Conservation (phyloP, 345 rosid species). For the Reutealis trisperma region DNA sequence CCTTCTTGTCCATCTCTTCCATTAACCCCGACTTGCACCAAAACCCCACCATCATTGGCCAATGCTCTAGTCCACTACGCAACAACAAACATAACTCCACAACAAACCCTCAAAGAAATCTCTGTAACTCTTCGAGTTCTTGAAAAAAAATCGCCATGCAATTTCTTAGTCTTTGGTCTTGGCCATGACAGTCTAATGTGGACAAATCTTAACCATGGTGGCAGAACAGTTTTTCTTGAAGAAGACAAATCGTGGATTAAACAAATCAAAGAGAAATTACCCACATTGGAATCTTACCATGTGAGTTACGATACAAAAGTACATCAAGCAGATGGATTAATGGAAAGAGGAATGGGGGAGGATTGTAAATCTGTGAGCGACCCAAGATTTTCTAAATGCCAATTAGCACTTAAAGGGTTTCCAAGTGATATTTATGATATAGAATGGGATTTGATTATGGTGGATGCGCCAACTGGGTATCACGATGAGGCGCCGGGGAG, state of each 20-base stretch:
- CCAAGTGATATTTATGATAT: conserved; percentile 63
- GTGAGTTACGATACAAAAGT: conserved; percentile 72
- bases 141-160: conserved; percentile 74
- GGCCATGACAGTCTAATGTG: conserved; percentile 97
- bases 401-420: conserved; percentile 60
- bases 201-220: conserved; percentile 75
- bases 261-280: conserved; percentile 48
- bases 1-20: conserved; percentile 28
- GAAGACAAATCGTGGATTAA: conserved; percentile 81
- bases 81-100: conserved; percentile 80
- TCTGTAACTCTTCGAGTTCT: conserved; percentile 65
- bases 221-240: conserved; percentile 83
- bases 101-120: conserved; percentile 78
- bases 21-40: conserved; percentile 38
- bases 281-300: conserved; percentile 67
- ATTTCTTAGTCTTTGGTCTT: conserved; percentile 79
- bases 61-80: conserved; percentile 74
- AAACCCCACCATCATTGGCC: conserved; percentile 65
- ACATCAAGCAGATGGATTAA: conserved; percentile 51
- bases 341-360: conserved; percentile 40
- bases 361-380: conserved; percentile 54
- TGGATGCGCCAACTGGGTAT: conserved; percentile 92
- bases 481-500: conserved; percentile 81
- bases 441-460: conserved; percentile 94
- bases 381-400: conserved; percentile 62